Conservation (phyloP, 1,139 yeast genomes). For the Schwanniomyces etchellsii region DNA sequence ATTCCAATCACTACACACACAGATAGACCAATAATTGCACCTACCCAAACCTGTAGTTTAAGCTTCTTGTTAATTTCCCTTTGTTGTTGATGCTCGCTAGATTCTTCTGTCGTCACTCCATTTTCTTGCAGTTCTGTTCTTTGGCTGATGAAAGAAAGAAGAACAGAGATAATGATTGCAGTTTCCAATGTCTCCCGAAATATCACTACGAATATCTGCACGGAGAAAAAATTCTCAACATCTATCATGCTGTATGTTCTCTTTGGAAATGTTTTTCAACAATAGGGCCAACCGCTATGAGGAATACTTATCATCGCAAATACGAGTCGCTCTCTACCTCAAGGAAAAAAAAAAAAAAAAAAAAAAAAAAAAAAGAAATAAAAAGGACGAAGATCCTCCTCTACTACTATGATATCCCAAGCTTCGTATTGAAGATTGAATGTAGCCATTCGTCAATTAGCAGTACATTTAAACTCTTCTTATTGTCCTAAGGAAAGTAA, state of each 20-base stretch:
- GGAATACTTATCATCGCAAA: no score
- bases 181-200: constrained; percentile 85
- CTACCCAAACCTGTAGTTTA: constrained; percentile 75
- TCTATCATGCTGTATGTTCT: constrained; percentile 11
- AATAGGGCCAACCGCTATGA: no score
- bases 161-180: constrained; percentile 79
- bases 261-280: no score
- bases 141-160: constrained; percentile 75
- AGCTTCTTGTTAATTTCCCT: constrained; percentile 23
- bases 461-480: no score
- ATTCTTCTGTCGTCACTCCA: constrained; percentile 5
- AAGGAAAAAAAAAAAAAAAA: no score
- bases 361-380: no score
- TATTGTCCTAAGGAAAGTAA: no score
- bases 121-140: constrained; percentile 16
- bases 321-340: no score
- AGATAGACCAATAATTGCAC: constrained; percentile 65
- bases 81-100: constrained; percentile 3
- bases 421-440: no score
- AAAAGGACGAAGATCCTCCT: no score
- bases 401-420: no score
- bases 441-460: no score
- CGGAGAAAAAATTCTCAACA: constrained; percentile 53
- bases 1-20: constrained; percentile 77
- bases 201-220: constrained; percentile 82